Base-by-base conservation (phyloP, 306 rosid genomes). In the Begonia loranthoides region DNA sequence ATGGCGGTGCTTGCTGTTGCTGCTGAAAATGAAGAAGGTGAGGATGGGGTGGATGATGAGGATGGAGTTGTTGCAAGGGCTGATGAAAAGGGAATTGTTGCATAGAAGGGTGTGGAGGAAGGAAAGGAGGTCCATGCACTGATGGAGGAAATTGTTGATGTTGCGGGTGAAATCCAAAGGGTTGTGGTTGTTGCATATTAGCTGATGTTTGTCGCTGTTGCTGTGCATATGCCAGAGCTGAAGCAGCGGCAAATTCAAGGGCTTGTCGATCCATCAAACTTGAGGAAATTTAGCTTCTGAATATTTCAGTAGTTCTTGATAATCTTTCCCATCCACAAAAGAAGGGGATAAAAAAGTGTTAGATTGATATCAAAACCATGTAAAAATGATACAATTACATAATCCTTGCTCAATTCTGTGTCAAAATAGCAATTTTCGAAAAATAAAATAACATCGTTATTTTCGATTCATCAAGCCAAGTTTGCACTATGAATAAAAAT, bases 161-260 rank as follows among this genome's bases (percentile, higher is more conserved):
- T 62, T 73, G 95, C 28, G 85, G 83, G 72, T 78, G 90, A 72
- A 78, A 86, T 53, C 94, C 95, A 67, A 76, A 90, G 16, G 67
- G 59, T 50, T 60, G 73, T 62, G 68, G 95, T 45, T 73, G 95
- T 34, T 66, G 95, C 61, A 81, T 72, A 65, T 72, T 75, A 22
- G 78, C 71, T 3, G 81, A 28, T 8, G 36, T 66, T 57, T 75
- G 95, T 15, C 77, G 60, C 65, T 82, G 96, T 28, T 86, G 97
- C 54, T 87, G 92, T 55, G 94, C 83, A 72, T 76, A 87, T n/a
- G 83, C 92, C 73, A 81, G 66, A 36, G 94, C 87, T 63, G 89
- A 76, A 28, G 88, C 76, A 51, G 95, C 75, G 9, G 87, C 84
- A 74, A 70, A 90, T 62, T 90, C 97, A 73, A 80, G 97, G 24